phyloP scores from a whole-genome alignment of 176 grass and related monocot species.

The Leersia perrieri region DNA sequence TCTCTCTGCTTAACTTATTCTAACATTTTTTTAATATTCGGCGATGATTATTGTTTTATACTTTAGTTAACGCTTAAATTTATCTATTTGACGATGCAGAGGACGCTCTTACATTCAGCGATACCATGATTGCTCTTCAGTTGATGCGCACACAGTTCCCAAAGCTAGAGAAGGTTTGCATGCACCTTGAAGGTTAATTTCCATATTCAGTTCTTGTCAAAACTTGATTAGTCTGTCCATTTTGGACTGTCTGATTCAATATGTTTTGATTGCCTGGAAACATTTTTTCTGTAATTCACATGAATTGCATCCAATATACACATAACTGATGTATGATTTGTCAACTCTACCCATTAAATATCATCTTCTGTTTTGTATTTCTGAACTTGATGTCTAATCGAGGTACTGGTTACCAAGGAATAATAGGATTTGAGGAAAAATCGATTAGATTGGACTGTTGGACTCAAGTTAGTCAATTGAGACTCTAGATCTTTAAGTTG shows the following conservation, averaged over 20 bases:
- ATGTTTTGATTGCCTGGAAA: neutral
- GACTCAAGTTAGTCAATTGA: neutral
- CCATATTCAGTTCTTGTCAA: neutral
- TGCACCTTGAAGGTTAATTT: neutral
- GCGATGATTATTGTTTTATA: neutral
- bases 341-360: neutral
- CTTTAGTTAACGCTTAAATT: neutral
- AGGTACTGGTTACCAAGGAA: neutral
- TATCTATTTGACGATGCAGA: slow-evolving; percentile 53
- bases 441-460: neutral
- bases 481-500: neutral
- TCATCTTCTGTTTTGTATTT: neutral
- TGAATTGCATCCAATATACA: neutral
- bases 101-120: slow-evolving; percentile 66
- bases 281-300: neutral
- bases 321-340: neutral
- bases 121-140: slow-evolving; percentile 83
- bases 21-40: neutral
- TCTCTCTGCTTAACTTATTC: neutral
- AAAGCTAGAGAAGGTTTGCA: slow-evolving; percentile 62
- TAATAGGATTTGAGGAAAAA: neutral
- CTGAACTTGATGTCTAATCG: neutral
- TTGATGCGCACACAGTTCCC: slow-evolving; percentile 85
- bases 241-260: neutral
- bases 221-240: neutral